A percentile compares a stretch with the other conserved stretches of the same genome.
These are phyloP conservation scores for Lactifluus volemus DNA, from an alignment of 768 basidiomycete genomes.

Conservation along the genomic window DNA sequence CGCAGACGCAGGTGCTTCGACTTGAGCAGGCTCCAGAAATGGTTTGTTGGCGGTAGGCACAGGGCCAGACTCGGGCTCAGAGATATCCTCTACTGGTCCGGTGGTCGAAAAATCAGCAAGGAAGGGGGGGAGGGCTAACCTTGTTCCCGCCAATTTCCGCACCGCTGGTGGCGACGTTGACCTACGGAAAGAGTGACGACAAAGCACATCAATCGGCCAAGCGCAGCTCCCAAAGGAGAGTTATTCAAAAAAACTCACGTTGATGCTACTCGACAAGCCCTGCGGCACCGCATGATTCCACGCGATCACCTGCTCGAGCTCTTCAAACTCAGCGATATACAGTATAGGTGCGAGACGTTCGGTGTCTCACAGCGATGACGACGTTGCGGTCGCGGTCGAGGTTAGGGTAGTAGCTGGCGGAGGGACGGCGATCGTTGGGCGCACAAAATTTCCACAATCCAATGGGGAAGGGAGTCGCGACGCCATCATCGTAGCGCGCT, in stretches of 20 bases:
- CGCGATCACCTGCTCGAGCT: slow-evolving; percentile 75
- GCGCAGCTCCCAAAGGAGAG: background rate
- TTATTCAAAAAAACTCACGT: slow-evolving; percentile 64
- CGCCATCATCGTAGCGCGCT: slow-evolving; percentile 41
- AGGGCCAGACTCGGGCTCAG: background rate
- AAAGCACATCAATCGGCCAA: background rate
- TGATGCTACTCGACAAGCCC: slow-evolving; percentile 88
- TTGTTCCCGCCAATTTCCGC: slow-evolving; percentile 90
- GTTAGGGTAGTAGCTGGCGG: no score
- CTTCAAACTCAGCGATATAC: slow-evolving; percentile 78
- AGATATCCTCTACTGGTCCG: background rate
- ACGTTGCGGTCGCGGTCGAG: slow-evolving; percentile 35
- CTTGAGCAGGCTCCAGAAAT: background rate
- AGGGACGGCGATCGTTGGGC: slow-evolving; percentile 69
- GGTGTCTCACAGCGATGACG: slow-evolving; percentile 51
- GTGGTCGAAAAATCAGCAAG: no score
- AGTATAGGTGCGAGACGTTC: slow-evolving; percentile 89
- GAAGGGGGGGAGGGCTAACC: slow-evolving; percentile 33
- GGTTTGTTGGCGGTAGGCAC: background rate
- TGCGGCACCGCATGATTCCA: slow-evolving; percentile 90
- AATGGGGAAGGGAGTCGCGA: slow-evolving; percentile 32
- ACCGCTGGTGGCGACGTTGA: slow-evolving; percentile 63
- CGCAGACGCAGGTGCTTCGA: no score
- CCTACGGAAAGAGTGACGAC: slow-evolving; percentile 27
- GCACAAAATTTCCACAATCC: slow-evolving; percentile 74